Base-by-base conservation (phyloP, 1,139 yeast species). In the Lodderomyces pseudojiufengensis region DNA sequence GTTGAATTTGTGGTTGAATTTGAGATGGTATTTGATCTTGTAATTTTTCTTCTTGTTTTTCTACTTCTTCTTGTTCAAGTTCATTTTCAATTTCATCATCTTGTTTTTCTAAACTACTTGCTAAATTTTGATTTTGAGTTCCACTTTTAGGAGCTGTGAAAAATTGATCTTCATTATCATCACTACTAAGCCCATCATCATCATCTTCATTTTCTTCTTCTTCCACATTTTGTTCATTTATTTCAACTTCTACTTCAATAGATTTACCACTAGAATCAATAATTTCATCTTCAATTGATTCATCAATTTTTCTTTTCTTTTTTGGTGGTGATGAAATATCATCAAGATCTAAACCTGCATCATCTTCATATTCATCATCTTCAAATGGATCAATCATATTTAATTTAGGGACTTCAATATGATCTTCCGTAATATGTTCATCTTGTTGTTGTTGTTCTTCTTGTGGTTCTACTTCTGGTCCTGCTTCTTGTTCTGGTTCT, bases 321-420 rank as follows among this genome's bases (percentile, higher is more conserved):
- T 18, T 18, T 5, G 20, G 6, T 18, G 20, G 20, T 18, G 20
- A 18, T 18, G 20, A 18, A 18, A n/a, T 5, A 5, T 24, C 9
- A 24, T 9, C 13, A 12, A 12, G 33, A 6, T 40, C 43, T 12
- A 18, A 32, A 3, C 29, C 34, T 16, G 36, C 36, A 4, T 24
- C 26, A n/a, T 24, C 32, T 3, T 24, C 33, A 12, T 32, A 35
- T 10, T 18, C 26, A 9, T 24, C 31, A 12, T 27, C 37, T 32
- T 24, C 40, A 29, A 39, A 47, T 10, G 15, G 35, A 14, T 40
- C 35, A 9, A 11, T 11, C 4, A 5, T 6, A 30, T 13, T 24
- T 15, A 40, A 32, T 16, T 37, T 31, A 2, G 42, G 44, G 5
- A 36, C 36, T 18, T 32, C 39, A 29, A 38, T 38, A 8, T 27